Evolutionary conservation across 305 asterid genomes (phyloP), one percentile per base, ranked within the genome.

Genomic region (Fraxinus ornus): DNA sequence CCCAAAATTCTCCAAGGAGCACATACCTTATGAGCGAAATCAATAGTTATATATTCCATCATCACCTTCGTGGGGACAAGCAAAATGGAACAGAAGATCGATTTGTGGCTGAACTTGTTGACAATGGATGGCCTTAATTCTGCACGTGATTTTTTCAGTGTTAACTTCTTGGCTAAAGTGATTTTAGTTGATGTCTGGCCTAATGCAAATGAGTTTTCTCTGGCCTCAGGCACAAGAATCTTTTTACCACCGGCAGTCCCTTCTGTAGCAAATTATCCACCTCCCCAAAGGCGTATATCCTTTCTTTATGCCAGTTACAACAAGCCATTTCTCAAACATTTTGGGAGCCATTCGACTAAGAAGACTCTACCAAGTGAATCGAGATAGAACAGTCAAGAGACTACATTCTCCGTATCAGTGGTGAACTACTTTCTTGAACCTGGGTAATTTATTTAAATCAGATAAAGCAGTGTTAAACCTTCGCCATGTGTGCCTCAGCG

Each of bases 401-500:
- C 71, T 28, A 47, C 19, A 21, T 75, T 72, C 52, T 17, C 77
- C 77, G n/a, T 60, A 62, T 66, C 76, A 66, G 10, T n/a, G 80
- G 80, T 37, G 75, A 62, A 28, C 36, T 57, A 21, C 64, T 75
- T 81, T 66, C 82, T 73, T 12, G 55, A 80, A 80, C 80, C 26
- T 8, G 30, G 49, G 36, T 79, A 62, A 72, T 76, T 81, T 84
- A 73, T 60, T 66, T 41, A 26, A 15, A 39, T 44, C 76, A 57
- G 10, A 74, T 41, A 47, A 64, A 12, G 32, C n/a, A 70, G 64
- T 7, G 10, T 87, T 77, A 89, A 76, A 86, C 86, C 86, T 91
- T 88, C 26, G 85, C 78, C 89, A 86, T 79, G 83, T 91, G 93
- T 8, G 89, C 81, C 66, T 91, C 97, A 70, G 87, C 85, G 66